Percentiles rank a stretch among this genome's conserved stretches.
phyloP scores from a whole-genome alignment of 2,329 filamentous ascomycete genomes.

The Xylaria sp. region DNA sequence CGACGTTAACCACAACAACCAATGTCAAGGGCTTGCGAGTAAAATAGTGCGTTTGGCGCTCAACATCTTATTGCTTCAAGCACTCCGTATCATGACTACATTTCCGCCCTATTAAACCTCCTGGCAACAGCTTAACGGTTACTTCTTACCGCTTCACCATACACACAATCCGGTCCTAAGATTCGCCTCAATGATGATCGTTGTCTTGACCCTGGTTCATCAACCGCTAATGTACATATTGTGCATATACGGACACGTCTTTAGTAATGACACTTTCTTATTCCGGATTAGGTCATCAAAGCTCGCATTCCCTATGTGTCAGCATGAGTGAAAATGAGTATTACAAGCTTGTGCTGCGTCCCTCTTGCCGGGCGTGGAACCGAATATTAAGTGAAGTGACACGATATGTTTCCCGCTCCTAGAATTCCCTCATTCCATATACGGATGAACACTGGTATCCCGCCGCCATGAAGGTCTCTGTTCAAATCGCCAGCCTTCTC shows the following conservation, averaged over 20 bases:
- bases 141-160: not conserved
- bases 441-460: not conserved
- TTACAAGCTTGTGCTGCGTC: not conserved
- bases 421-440: not conserved
- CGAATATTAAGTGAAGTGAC: slow-evolving; percentile 8
- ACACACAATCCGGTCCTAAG: not conserved
- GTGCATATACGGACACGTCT: not conserved
- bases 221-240: slow-evolving; percentile 6
- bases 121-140: not conserved
- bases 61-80: not conserved
- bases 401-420: slow-evolving; percentile 4
- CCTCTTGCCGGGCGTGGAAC: not conserved
- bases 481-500: slow-evolving; percentile 18
- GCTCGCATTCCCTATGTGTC: slow-evolving; percentile 23
- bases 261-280: slow-evolving; percentile 28
- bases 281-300: slow-evolving; percentile 25
- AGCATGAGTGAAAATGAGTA: slow-evolving; percentile 15
- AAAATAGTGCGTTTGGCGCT: not conserved
- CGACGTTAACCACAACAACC: too few species aligned
- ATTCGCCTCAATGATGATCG: not conserved
- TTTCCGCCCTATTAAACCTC: not conserved
- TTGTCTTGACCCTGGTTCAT: slow-evolving; percentile 15
- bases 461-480: slow-evolving; percentile 23
- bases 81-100: not conserved
- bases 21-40: not conserved